Evolutionary conservation across 1,139 yeast genomes (phyloP), one percentile per base, ranked within the genome.

Genomic region (Yamadazyma conglobata): DNA sequence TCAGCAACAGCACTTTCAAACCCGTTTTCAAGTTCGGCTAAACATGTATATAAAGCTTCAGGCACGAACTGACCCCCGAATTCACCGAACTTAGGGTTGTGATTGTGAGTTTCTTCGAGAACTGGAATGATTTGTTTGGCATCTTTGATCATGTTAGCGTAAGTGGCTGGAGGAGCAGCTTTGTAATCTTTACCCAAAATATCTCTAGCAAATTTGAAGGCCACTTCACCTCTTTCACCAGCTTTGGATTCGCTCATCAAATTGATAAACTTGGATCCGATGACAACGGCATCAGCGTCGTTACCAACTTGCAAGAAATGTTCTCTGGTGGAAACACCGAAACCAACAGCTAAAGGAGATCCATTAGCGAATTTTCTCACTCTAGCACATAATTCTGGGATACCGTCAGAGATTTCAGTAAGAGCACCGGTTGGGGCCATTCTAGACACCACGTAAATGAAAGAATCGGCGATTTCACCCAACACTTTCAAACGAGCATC

Each of bases 1-100:
- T 91, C 97, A 21, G 89, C 87, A 41, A 80, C 79, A 11, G 96
- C 96, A 27, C 70, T 73, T 54, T 84, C 89, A 56, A 89, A 93
- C 6, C 88, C 96, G 35, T 58, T 68, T 63, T 91, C 97, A 38
- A 93, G 73, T 60, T 93, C 95, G 39, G 79, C 76, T 44, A 91
- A 71, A 67, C 97, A 91, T 26, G 95, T 76, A 58, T 89, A 93
- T 50, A 91, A 68, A 15, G 95, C 89, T 64, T 91, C 99, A 26
- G 99, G 99, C 20, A 93, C 97, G 54, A 85, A 91, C 64, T 91
- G 98, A 37, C 99, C 99, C 56, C 99, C 99, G 53, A 87, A 93
- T 33, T 80, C 89, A 50, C 98, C 99, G 48, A 89, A 91, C 43
- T 83, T 73, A 27, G 88, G 78, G 43, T 79, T 75, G 50, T 71